Evolutionary conservation across 2,329 filamentous ascomycete species (phyloP), one percentile per base, ranked within the genome.

Genomic region (Cladophialophora bantiana): DNA sequence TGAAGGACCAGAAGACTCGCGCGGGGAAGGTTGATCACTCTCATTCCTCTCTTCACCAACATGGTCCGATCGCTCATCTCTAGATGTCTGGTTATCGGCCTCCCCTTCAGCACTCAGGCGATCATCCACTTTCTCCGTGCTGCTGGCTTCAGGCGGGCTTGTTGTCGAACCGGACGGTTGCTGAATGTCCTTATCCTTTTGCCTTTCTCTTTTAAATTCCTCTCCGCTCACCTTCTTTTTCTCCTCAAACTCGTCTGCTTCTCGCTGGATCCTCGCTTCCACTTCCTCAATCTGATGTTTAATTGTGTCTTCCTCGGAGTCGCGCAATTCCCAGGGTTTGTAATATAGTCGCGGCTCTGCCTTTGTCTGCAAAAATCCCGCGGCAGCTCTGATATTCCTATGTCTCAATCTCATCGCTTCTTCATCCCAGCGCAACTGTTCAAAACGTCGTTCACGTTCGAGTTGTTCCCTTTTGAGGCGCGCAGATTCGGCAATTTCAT

Each of bases 341-440:
- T 95, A 97, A 77, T 90, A 94, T 93, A 97, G 82, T 70, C 81
- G 85, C 2, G 94, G 94, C 73, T 89, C 83, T 45, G 89, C 81
- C 71, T 82, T 88, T 4, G 94, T 97, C 70, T 84, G 83, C 57
- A 97, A 80, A 74, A 89, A 94, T 62, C 87, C 85, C 35, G 94
- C 93, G 79, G 84, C 85, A 32, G 89, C 85, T 53, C 91, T 81
- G 80, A 93, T 81, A 74, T 91, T 92, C 59, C 84, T 80, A 78
- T 97, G 94, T 63, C 88, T 88, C 56, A 88, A 76, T 62, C 77
- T 75, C 73, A 72, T 62, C 56, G 36, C 62, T 79, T 90, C 83
- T 78, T 90, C 88, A 70, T 97, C 91, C 74, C 92, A 92, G 54
- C 85, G 82, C 71, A 88, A 85, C 79, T 95, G 92, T 78, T 94